Base-by-base conservation (phyloP, 1,139 yeast species). In the Pichia sp. region DNA sequence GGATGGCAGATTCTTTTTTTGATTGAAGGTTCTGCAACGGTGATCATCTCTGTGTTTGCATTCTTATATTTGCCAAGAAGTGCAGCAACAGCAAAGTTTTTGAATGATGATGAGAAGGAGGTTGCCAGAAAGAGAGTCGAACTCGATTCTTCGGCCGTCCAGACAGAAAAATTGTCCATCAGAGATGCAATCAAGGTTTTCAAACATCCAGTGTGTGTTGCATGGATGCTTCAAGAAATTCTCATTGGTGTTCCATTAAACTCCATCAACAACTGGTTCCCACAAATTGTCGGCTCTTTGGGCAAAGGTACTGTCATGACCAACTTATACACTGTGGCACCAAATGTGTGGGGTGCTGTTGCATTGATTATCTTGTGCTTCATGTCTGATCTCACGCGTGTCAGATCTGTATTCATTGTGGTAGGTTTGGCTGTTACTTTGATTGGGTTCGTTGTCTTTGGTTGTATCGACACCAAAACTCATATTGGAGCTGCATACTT, bases 271-370 rank as follows among this genome's bases (percentile, higher is more conserved):
- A 75, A 74, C 62, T 77, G 79, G 78, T 75, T 77, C 58, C 81
- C 85, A 52, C 79, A 81, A 51, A 80, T 80, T 58, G 76, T 80
- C 58, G 71, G 69, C 49, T 73, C 77, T 54, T 71, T 81, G 73
- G 84, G 84, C 5, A 77, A 77, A 60, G 73, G 80, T 5, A 78
- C 83, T 4, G 82, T 75, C 30, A 64, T 71, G 58, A 80, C 84
- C 12, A 79, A 80, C 63, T 74, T 77, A 59, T 80, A 77, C 61
- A 79, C 84, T 0, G 79, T 80, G 33, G 81, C 81, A 54, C 85
- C 85, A 29, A 80, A 82, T 75, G 67, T 80, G 42, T 71, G 74
- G 58, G 83, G 84, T 1, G 81, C 83, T 50, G 77, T 73, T 4
- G 66, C 78, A 42, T 72, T 75, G 50, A 69, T 78, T 53, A 60